Evolutionary conservation across 2,329 filamentous ascomycete species (phyloP), one percentile per base, ranked within the genome.

Genomic region (Trichoderma polysporum): DNA sequence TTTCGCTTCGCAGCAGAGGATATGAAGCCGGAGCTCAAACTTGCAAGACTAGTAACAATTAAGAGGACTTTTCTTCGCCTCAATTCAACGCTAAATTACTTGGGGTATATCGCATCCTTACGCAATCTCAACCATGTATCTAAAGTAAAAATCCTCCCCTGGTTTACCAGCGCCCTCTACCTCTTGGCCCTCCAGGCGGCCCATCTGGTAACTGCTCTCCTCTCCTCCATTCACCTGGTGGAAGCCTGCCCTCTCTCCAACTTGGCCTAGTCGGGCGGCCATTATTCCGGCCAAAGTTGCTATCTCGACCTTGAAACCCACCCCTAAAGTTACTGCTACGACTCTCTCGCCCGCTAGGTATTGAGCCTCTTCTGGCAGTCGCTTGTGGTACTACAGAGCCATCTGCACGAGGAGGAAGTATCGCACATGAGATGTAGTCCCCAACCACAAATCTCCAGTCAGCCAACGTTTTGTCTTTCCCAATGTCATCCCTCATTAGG

Each of bases 391-490:
- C 89, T 45, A 96, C 88, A 35, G 86, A 86, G 0, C 93, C 93
- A 75, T 94, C 90, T 35, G 86, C 81, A 29, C 91, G 80, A 0
- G 92, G 92, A 49, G 92, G 89, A 66, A 94, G 82, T 68, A 97
- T 89, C 5, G 92, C 91, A 76, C 92, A 94, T 67, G 90, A 90
- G 47, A 98, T 84, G 75, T 91, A 97, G 78, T 98, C 94, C 0
- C 94, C 94, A 69, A 95, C 90, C 12, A 97, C 90, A 74, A 97
- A 97, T 25, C 90, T 86, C 37, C 87, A 88, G 63, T 96, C 92
- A 41, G 84, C 84, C 35, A 98, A 79, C 9, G 91, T 94, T 80
- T 90, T 94, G 31, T 88, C 84, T 12, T 87, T 85, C 31, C 92
- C 89, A 6, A 85, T 85, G 37, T 83, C 83, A 76, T 75, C 69